phyloP scores from a whole-genome alignment of 169 alveolate species.

The Plasmodium yoelii region DNA sequence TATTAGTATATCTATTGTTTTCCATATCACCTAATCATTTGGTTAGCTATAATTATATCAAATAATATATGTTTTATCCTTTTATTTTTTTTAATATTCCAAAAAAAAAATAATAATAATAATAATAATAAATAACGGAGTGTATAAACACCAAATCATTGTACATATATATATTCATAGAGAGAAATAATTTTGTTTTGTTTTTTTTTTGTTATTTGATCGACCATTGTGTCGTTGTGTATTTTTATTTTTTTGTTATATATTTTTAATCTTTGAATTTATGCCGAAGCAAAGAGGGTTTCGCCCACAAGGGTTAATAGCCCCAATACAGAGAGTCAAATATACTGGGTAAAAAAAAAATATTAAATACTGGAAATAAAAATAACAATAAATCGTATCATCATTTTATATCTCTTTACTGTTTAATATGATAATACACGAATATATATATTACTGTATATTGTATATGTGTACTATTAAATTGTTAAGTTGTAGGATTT shows the following conservation, averaged over 20 bases:
- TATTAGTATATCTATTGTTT: too few species aligned
- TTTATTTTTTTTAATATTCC: background rate
- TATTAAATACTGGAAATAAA: background rate
- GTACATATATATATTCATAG: conserved; percentile 23
- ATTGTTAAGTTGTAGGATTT: background rate
- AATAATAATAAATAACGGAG: background rate
- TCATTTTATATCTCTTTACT: too few species aligned
- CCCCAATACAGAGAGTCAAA: conserved; percentile 76
- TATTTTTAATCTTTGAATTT: conserved; percentile 1
- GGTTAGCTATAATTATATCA: too few species aligned
- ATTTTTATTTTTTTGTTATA: conserved; percentile 12
- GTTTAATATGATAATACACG: background rate
- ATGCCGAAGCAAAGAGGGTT: conserved; percentile 78
- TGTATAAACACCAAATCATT: background rate
- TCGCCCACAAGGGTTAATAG: conserved; percentile 75
- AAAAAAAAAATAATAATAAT: background rate
- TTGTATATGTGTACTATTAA: background rate
- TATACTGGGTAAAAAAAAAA: conserved; percentile 71
- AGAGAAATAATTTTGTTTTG: background rate
- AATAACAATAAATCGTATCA: too few species aligned
- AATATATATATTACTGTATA: background rate
- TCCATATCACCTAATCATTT: too few species aligned
- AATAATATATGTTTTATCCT: too few species aligned
- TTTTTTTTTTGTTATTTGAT: background rate
- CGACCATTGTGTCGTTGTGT: too few species aligned